These are phyloP conservation scores for Metschnikowia corniflorae DNA, from an alignment of 805 yeast genomes.

Conservation along the genomic window DNA sequence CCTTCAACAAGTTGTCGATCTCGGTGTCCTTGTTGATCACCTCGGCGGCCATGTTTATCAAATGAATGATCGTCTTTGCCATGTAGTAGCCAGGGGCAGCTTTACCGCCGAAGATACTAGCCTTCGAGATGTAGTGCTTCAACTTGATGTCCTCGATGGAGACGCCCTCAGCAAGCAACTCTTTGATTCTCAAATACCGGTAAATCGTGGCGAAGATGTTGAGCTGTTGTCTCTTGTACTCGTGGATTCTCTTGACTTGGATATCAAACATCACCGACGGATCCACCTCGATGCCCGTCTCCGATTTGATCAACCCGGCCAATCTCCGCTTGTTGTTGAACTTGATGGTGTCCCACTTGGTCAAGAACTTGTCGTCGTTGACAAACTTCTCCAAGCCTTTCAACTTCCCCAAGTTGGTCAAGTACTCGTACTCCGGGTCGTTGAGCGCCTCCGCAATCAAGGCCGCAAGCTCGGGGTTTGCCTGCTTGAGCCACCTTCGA, in stretches of 20 bases:
- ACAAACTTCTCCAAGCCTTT: slow-evolving; percentile 63
- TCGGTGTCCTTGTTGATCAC: slow-evolving; percentile 78
- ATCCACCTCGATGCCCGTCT: slow-evolving; percentile 65
- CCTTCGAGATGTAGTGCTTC: slow-evolving; percentile 66
- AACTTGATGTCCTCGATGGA: slow-evolving; percentile 49
- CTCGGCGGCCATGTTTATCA: slow-evolving; percentile 75
- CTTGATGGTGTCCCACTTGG: slow-evolving; percentile 70
- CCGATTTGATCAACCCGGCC: slow-evolving; percentile 60
- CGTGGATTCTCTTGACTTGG: slow-evolving; percentile 94
- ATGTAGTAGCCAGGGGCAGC: slow-evolving; percentile 97
- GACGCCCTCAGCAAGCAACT: slow-evolving; percentile 50
- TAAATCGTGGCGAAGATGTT: slow-evolving; percentile 86
- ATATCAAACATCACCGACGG: slow-evolving; percentile 78
- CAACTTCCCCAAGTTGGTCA: slow-evolving; percentile 64
- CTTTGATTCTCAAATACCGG: slow-evolving; percentile 75
- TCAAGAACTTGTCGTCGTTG: slow-evolving; percentile 65
- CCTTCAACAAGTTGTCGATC: slow-evolving; percentile 73
- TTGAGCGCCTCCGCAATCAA: slow-evolving; percentile 71
- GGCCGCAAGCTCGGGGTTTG: slow-evolving; percentile 77
- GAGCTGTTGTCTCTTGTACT: slow-evolving; percentile 92
- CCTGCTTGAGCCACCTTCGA: slow-evolving; percentile 93
- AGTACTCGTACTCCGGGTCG: slow-evolving; percentile 57
- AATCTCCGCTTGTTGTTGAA: slow-evolving; percentile 62
- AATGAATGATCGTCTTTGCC: slow-evolving; percentile 87
- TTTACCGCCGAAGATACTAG: slow-evolving; percentile 86